Evolutionary conservation across 306 rosid species (phyloP).

Genomic region (Casuarina cunninghamiana): DNA sequence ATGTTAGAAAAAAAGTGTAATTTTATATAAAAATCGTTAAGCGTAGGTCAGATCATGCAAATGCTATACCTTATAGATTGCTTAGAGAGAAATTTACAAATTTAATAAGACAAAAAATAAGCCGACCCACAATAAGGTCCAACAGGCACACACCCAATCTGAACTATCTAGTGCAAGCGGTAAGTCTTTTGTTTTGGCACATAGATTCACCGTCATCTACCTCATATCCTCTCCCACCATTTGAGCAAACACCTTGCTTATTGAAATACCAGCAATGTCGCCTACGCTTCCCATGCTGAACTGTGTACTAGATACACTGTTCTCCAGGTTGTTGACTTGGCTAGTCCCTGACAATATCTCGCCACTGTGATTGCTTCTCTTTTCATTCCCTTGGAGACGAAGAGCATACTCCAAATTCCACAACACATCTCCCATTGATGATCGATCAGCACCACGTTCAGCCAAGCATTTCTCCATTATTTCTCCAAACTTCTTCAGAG

Average conservation of each 20-base stretch:
- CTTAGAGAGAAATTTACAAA: not conserved
- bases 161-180: not conserved
- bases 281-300: conserved; percentile 43
- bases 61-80: not conserved
- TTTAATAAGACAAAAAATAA: not conserved
- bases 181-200: not conserved
- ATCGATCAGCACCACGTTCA: conserved; percentile 46
- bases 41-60: not conserved
- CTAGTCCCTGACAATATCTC: conserved; percentile 19
- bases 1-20: too few species aligned
- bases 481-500: conserved; percentile 44
- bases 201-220: conserved; percentile 23
- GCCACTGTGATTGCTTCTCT: conserved; percentile 14
- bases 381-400: conserved; percentile 41
- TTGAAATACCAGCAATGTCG: conserved; percentile 55
- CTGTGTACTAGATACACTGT: conserved; percentile 33
- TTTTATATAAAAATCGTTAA: too few species aligned
- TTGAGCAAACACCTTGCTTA: conserved; percentile 73
- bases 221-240: conserved; percentile 66
- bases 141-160: not conserved
- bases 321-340: conserved; percentile 26
- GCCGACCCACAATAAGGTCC: not conserved
- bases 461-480: conserved; percentile 60
- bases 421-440: conserved; percentile 66
- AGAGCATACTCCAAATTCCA: conserved; percentile 73